Evolutionary conservation across 1,284 basidiomycete species (phyloP).

Genomic region (Singerocomus inundabilis): DNA sequence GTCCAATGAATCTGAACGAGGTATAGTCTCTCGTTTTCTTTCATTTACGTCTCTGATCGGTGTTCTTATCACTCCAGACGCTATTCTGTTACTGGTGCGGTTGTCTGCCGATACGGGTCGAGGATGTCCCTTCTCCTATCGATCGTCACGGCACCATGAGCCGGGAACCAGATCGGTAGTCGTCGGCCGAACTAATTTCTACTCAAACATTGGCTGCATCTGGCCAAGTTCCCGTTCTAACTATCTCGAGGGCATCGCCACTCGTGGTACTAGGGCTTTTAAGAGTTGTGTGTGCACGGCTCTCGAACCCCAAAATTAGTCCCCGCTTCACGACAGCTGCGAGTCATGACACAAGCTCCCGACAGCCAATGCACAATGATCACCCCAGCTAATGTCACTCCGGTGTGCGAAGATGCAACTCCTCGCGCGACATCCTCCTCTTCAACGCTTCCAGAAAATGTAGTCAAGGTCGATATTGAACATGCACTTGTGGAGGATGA

Average conservation of each 20-base stretch:
- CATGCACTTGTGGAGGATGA: slow-evolving; percentile 71
- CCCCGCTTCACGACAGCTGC: neutral
- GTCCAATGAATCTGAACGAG: neutral
- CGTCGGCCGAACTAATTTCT: slow-evolving; percentile 9
- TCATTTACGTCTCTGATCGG: neutral
- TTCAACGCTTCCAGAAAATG: neutral
- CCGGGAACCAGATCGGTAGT: neutral
- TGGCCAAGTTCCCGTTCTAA: neutral
- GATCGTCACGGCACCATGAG: neutral
- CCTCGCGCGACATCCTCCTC: neutral
- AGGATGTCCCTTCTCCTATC: neutral
- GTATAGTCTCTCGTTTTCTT: neutral
- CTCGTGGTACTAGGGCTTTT: slow-evolving; percentile 1
- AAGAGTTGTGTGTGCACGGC: slow-evolving; percentile 1
- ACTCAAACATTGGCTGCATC: neutral
- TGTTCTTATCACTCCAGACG: neutral
- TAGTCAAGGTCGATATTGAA: slow-evolving; percentile 52
- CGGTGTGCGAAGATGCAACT: neutral
- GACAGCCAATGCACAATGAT: neutral
- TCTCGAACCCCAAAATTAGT: neutral
- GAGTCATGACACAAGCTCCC: slow-evolving; percentile 12
- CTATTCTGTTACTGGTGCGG: neutral
- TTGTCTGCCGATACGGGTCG: neutral
- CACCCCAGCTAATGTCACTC: neutral
- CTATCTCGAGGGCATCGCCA: neutral